These are phyloP conservation scores for Rubus parviflorus DNA, from an alignment of 306 rosid genomes.

Conservation along the genomic window DNA sequence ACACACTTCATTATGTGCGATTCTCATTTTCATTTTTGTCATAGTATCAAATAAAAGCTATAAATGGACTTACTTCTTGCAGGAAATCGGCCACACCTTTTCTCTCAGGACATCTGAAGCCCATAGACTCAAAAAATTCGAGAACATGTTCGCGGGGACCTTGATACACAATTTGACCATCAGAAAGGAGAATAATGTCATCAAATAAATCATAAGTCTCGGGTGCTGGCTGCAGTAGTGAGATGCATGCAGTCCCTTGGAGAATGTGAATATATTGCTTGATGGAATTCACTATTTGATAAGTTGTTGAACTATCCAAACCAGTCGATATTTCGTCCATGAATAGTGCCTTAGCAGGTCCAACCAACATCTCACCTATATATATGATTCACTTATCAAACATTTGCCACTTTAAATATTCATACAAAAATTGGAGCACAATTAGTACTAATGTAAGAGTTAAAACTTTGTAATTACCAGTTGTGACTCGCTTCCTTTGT, in stretches of 20 bases:
- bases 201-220: conserved; percentile 59
- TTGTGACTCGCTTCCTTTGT: conserved; percentile 59
- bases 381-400: not conserved
- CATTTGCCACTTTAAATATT: not conserved
- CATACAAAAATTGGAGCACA: not conserved
- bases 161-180: conserved; percentile 51
- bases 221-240: conserved; percentile 61
- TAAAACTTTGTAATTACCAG: conserved; percentile 36
- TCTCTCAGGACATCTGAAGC: conserved; percentile 50
- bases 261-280: conserved; percentile 41
- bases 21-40: conserved; percentile 1
- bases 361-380: conserved; percentile 59
- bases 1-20: not conserved
- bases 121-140: conserved; percentile 41
- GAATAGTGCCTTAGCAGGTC: conserved; percentile 54
- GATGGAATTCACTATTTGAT: conserved; percentile 47
- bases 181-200: conserved; percentile 53
- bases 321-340: conserved; percentile 70
- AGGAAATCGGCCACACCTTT: conserved; percentile 57
- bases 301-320: conserved; percentile 58
- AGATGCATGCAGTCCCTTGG: conserved; percentile 47
- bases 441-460: not conserved
- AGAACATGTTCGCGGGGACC: conserved; percentile 54
- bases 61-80: conserved; percentile 30
- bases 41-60: not conserved